Conservation (phyloP, 1,139 yeast species). For the Geotrichum europaeum region DNA sequence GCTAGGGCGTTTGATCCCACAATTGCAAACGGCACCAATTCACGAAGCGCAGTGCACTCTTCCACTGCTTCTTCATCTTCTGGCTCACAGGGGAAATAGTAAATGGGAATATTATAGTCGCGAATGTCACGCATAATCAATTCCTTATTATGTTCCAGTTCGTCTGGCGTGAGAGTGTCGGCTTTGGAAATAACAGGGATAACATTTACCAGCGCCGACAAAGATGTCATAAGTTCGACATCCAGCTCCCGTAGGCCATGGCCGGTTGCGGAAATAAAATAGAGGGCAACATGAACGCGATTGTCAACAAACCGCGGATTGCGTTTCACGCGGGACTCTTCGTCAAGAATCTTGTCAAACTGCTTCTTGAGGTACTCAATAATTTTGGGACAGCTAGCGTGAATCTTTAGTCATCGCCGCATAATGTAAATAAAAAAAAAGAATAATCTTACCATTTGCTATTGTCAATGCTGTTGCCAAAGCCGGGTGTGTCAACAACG, state of each 20-base stretch:
- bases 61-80: slow-evolving; percentile 67
- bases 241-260: slow-evolving; percentile 72
- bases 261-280: slow-evolving; percentile 68
- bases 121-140: slow-evolving; percentile 65
- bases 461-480: slow-evolving; percentile 67
- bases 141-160: slow-evolving; percentile 61
- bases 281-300: slow-evolving; percentile 65
- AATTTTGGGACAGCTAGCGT: slow-evolving; percentile 54
- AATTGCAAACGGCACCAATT: slow-evolving; percentile 79
- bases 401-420: background rate
- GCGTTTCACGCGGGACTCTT: slow-evolving; percentile 85
- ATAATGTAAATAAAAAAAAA: background rate
- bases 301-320: slow-evolving; percentile 70
- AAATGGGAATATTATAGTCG: slow-evolving; percentile 72
- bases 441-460: slow-evolving; percentile 38
- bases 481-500: slow-evolving; percentile 70
- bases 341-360: slow-evolving; percentile 85
- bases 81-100: slow-evolving; percentile 65
- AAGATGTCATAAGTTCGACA: slow-evolving; percentile 66
- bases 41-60: slow-evolving; percentile 70
- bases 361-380: slow-evolving; percentile 77
- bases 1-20: slow-evolving; percentile 48
- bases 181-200: slow-evolving; percentile 85
- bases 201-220: slow-evolving; percentile 77
- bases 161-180: slow-evolving; percentile 76